Evolutionary conservation across 257 asterid genomes (phyloP).

Genomic region (Gentiana macrophylla): DNA sequence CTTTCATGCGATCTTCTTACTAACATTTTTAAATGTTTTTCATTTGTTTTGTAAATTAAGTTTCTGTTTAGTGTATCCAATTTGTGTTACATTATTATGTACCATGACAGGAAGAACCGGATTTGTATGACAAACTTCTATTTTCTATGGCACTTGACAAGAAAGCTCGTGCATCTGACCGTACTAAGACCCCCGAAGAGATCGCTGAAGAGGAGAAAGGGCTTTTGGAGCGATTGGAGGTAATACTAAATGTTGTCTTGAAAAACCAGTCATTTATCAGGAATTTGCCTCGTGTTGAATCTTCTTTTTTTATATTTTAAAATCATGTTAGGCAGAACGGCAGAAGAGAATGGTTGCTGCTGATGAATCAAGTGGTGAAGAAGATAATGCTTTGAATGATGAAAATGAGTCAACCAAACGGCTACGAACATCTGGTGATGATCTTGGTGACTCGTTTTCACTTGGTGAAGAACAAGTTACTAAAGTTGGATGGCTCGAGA

Average conservation of each 20-base stretch:
- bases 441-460: constrained; percentile 78
- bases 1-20: neutral
- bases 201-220: constrained; percentile 95
- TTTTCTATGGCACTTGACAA: constrained; percentile 73
- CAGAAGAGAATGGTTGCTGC: constrained; percentile 68
- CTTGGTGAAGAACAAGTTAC: constrained; percentile 28
- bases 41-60: no score
- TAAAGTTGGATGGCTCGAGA: constrained; percentile 57
- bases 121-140: constrained; percentile 58
- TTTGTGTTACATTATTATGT: constrained; percentile 5
- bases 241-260: constrained; percentile 7
- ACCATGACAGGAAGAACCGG: constrained; percentile 63
- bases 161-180: constrained; percentile 89
- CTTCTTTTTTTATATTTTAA: neutral
- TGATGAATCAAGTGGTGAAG: constrained; percentile 64
- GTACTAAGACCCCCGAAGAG: constrained; percentile 90
- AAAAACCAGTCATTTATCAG: no score
- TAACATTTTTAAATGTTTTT: no score
- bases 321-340: constrained; percentile 61
- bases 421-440: constrained; percentile 66
- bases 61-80: neutral
- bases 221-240: constrained; percentile 83
- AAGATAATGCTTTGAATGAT: constrained; percentile 10
- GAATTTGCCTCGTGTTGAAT: no score
- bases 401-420: constrained; percentile 21